These are phyloP conservation scores for Funneliformis geosporum DNA, from an alignment of 192 early-diverging fungal species.

Conservation along the genomic window DNA sequence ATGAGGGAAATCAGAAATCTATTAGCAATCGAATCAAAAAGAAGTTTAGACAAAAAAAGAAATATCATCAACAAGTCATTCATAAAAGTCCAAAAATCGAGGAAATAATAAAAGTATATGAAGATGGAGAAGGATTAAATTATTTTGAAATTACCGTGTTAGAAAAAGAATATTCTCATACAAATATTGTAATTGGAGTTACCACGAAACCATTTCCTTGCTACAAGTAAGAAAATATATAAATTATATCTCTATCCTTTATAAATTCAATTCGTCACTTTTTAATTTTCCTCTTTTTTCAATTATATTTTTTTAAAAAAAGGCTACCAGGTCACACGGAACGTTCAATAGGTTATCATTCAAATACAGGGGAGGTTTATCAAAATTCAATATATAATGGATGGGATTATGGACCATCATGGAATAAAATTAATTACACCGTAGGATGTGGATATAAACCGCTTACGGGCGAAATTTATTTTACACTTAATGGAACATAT, in stretches of 20 bases:
- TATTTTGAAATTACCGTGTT: slow-evolving; percentile 21
- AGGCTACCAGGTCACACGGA: neutral
- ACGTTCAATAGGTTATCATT: slow-evolving; percentile 12
- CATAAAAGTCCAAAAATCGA: neutral
- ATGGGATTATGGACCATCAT: slow-evolving; percentile 36
- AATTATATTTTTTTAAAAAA: slow-evolving; percentile 27
- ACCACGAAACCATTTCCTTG: neutral
- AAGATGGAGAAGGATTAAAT: neutral
- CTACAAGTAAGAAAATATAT: neutral
- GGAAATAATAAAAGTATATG: neutral
- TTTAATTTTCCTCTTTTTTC: neutral
- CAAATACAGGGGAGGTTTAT: slow-evolving; percentile 40
- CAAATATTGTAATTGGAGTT: neutral
- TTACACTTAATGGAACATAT: neutral
- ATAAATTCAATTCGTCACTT: too few relatives aligned
- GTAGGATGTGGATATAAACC: slow-evolving; percentile 16
- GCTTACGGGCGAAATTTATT: neutral
- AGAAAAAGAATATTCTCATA: neutral
- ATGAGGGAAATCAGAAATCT: neutral
- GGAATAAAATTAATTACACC: neutral
- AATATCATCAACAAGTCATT: neutral
- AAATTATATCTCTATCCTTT: too few relatives aligned
- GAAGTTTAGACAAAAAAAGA: neutral
- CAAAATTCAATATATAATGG: slow-evolving; percentile 40
- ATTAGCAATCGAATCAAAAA: neutral